Evolutionary conservation across 805 yeast genomes (phyloP).

Genomic region (Zygoascus tannicola): DNA sequence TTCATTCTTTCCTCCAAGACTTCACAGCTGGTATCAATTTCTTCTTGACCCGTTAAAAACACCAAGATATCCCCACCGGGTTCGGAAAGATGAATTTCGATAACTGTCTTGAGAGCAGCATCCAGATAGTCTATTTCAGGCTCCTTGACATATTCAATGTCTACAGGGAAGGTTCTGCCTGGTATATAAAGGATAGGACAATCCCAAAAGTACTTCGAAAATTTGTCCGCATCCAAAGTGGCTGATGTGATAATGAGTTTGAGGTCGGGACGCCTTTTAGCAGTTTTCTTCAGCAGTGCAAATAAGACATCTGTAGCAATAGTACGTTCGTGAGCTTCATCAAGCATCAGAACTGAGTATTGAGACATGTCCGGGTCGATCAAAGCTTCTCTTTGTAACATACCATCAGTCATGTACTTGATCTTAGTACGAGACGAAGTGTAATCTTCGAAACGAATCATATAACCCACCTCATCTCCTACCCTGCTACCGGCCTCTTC

Average conservation of each 20-base stretch:
- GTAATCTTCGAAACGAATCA: conserved; percentile 77
- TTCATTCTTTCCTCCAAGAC: conserved; percentile 56
- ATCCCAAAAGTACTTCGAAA: conserved; percentile 66
- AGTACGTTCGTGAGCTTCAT: conserved; percentile 96
- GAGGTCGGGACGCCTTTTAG: conserved; percentile 55
- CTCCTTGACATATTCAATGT: conserved; percentile 66
- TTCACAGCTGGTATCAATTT: conserved; percentile 80
- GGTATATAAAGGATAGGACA: conserved; percentile 89
- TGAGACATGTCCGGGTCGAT: conserved; percentile 55
- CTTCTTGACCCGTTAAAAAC: conserved; percentile 93
- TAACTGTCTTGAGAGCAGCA: conserved; percentile 80
- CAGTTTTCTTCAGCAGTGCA: conserved; percentile 68
- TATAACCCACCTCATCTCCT: conserved; percentile 87
- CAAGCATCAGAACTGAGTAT: conserved; percentile 83
- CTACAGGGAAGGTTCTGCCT: conserved; percentile 90
- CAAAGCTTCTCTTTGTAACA: conserved; percentile 76
- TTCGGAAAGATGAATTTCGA: conserved; percentile 72
- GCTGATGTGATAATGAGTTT: conserved; percentile 84
- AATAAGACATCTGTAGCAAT: conserved; percentile 79
- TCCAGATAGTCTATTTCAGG: conserved; percentile 89
- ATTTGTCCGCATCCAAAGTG: conserved; percentile 83
- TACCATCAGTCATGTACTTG: conserved; percentile 95
- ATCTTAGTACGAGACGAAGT: conserved; percentile 56
- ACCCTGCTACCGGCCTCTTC: conserved; percentile 73
- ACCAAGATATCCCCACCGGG: conserved; percentile 68